Percentiles rank a stretch among this genome's conserved stretches.
These are phyloP conservation scores for Fusarium palustre DNA, from an alignment of 2,329 filamentous ascomycete genomes.

Conservation along the genomic window DNA sequence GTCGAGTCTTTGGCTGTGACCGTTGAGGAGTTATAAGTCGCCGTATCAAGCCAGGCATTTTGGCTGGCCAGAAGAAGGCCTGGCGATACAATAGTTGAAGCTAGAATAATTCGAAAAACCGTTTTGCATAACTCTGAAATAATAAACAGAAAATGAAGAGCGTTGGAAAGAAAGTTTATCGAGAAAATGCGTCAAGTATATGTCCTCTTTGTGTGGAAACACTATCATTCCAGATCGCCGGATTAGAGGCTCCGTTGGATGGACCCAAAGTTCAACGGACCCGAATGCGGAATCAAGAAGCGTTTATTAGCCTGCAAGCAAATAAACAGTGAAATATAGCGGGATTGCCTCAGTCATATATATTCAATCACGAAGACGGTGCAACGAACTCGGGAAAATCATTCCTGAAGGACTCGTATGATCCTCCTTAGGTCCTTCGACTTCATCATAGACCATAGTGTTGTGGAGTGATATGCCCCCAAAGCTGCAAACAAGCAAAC, in stretches of 20 bases:
- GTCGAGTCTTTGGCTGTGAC: constrained; percentile 14
- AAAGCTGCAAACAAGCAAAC: constrained; percentile 38
- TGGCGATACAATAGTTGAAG: constrained; percentile 30
- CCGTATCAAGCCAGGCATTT: constrained; percentile 44
- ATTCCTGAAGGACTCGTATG: constrained; percentile 5
- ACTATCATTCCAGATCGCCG: constrained; percentile 27
- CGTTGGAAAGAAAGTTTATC: constrained; percentile 31
- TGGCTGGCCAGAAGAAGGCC: constrained; percentile 25
- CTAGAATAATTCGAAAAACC: constrained; percentile 19
- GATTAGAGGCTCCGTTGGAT: constrained; percentile 36
- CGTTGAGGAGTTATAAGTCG: constrained; percentile 43
- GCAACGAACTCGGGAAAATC: constrained; percentile 15
- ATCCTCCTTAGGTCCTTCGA: constrained; percentile 22
- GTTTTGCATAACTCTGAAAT: constrained; percentile 38
- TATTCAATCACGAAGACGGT: constrained; percentile 32
- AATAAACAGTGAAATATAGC: neutral
- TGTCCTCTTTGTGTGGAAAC: constrained; percentile 19
- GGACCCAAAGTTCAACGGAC: constrained; percentile 32
- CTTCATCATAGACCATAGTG: constrained; percentile 19
- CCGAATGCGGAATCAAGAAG: constrained; percentile 33
- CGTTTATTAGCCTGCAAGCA: constrained; percentile 38
- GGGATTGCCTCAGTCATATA: constrained; percentile 30
- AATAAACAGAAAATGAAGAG: constrained; percentile 8
- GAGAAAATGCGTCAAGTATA: constrained; percentile 29
- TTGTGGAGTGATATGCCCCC: constrained; percentile 30